Percentiles rank a stretch among this genome's conserved stretches.
These are phyloP conservation scores for Fraxinus xanthoxyloides DNA, from an alignment of 305 asterid genomes.

Conservation along the genomic window DNA sequence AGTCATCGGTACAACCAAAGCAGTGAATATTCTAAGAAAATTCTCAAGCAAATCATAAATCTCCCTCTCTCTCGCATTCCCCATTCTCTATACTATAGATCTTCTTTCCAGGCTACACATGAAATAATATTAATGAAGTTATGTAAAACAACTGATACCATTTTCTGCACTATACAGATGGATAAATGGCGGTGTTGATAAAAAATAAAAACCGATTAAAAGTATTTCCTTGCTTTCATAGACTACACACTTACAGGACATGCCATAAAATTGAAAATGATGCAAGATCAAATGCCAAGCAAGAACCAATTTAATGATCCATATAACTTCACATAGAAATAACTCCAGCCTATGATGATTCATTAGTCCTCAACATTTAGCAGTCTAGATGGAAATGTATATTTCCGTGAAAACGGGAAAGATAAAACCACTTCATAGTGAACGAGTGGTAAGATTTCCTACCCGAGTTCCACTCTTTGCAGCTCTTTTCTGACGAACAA, in stretches of 20 bases:
- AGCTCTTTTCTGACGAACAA: constrained; percentile 88
- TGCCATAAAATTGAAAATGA: neutral
- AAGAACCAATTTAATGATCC: neutral
- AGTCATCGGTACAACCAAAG: neutral
- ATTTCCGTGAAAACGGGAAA: constrained; percentile 1
- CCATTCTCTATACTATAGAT: neutral
- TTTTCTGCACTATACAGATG: neutral
- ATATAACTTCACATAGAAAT: constrained; percentile 6
- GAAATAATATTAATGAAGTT: neutral
- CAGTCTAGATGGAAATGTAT: constrained; percentile 14
- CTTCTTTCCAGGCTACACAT: neutral
- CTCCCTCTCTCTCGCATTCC: neutral
- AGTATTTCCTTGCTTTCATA: neutral
- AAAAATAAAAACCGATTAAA: neutral
- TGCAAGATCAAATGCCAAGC: constrained; percentile 2
- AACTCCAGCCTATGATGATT: neutral
- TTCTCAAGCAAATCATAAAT: neutral
- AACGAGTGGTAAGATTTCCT: constrained; percentile 30
- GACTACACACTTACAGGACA: neutral
- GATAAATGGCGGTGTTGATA: neutral
- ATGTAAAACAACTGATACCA: neutral
- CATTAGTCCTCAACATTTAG: neutral
- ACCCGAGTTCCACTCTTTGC: constrained; percentile 88
- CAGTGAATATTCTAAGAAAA: neutral
- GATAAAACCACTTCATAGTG: constrained; percentile 11